phyloP scores from a whole-genome alignment of 805 yeast species.

The Kregervanrija pseudodelftensis region DNA sequence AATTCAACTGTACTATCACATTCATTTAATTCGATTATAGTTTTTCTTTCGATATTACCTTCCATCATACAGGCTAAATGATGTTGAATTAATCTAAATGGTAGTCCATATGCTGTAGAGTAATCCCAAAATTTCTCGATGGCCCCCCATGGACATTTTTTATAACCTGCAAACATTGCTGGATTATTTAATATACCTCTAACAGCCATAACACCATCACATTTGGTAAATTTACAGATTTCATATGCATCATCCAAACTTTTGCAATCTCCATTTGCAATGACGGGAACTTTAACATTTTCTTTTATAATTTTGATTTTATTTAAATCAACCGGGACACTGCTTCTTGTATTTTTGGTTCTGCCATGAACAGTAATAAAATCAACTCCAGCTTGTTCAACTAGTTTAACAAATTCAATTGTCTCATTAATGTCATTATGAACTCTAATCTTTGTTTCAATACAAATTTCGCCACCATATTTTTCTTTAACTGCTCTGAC shows the following conservation, averaged over 20 bases:
- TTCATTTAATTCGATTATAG: constrained; percentile 59
- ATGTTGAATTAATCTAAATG: constrained; percentile 78
- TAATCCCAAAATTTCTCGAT: constrained; percentile 78
- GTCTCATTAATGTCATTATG: constrained; percentile 74
- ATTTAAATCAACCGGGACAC: constrained; percentile 74
- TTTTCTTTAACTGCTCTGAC: constrained; percentile 72
- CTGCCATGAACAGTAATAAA: constrained; percentile 94
- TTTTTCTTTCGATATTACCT: constrained; percentile 36
- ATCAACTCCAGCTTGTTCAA: constrained; percentile 87
- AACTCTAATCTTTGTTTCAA: constrained; percentile 89
- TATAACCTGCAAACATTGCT: constrained; percentile 71
- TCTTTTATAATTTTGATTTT: constrained; percentile 66
- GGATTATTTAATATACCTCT: constrained; percentile 85
- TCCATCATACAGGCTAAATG: constrained; percentile 86
- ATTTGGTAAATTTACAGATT: constrained; percentile 63
- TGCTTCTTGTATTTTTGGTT: constrained; percentile 75
- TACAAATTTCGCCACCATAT: constrained; percentile 63
- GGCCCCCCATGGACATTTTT: constrained; percentile 83
- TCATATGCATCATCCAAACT: constrained; percentile 51
- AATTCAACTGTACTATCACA: constrained; percentile 51
- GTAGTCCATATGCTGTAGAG: constrained; percentile 74
- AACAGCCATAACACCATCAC: constrained; percentile 94
- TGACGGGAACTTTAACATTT: constrained; percentile 63
- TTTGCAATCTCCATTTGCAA: constrained; percentile 98
- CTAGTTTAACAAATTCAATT: constrained; percentile 57